Evolutionary conservation across 2,329 filamentous ascomycete species (phyloP).

Genomic region (Lachnellula suecica): DNA sequence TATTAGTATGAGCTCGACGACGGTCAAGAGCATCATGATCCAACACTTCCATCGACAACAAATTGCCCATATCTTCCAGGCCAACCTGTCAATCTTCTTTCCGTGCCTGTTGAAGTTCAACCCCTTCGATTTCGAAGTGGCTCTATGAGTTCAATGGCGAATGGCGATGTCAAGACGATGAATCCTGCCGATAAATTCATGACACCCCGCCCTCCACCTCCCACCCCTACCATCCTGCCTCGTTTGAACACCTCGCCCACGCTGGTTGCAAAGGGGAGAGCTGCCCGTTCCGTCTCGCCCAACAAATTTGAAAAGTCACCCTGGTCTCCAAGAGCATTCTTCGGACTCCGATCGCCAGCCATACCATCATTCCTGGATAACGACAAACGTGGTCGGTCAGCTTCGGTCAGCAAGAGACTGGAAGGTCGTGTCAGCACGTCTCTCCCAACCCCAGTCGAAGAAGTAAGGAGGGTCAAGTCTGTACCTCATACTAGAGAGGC

Average conservation of each 20-base stretch:
- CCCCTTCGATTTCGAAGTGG: conserved; percentile 59
- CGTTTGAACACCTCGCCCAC: conserved; percentile 45
- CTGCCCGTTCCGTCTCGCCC: conserved; percentile 29
- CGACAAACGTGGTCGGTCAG: conserved; percentile 23
- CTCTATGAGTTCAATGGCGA: conserved; percentile 61
- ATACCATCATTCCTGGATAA: conserved; percentile 6
- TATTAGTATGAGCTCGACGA: conserved; percentile 79
- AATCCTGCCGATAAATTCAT: conserved; percentile 75
- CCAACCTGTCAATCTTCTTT: conserved; percentile 81
- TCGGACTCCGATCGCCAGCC: conserved; percentile 24
- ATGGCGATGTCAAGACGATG: conserved; percentile 68
- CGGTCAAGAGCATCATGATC: conserved; percentile 73
- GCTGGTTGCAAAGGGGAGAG: conserved; percentile 27
- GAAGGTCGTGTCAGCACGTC: conserved; percentile 9
- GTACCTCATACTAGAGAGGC: conserved; percentile 18
- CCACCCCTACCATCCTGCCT: conserved; percentile 42
- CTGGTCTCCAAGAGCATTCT: conserved; percentile 30
- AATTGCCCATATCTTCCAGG: conserved; percentile 84
- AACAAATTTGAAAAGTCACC: conserved; percentile 21
- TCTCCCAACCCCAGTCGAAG: conserved; percentile 3
- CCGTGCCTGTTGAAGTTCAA: conserved; percentile 70
- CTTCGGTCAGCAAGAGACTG: conserved; percentile 17
- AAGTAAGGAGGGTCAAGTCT: conserved; percentile 13
- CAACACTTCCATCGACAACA: conserved; percentile 70
- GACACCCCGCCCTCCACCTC: conserved; percentile 61